These are phyloP conservation scores for Lasiosphaeria hispida DNA, from an alignment of 495 filamentous ascomycete species.

Conservation along the genomic window DNA sequence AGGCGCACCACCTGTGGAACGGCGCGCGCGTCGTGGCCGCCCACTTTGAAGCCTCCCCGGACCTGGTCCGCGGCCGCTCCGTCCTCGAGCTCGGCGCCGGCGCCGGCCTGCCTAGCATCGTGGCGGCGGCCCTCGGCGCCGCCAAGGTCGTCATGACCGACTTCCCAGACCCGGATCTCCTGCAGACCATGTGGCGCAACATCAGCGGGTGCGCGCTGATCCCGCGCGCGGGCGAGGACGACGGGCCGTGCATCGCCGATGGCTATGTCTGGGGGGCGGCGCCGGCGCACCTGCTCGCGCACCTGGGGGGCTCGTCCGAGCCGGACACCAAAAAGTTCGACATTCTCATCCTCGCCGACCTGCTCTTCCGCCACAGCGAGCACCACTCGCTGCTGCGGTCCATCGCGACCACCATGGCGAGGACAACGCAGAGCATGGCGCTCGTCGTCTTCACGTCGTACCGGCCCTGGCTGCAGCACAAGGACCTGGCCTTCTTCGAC, in stretches of 20 bases:
- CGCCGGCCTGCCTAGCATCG: slow-evolving; percentile 78
- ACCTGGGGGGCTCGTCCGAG: slow-evolving; percentile 41
- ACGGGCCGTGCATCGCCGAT: slow-evolving; percentile 39
- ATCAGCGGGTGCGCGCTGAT: slow-evolving; percentile 48
- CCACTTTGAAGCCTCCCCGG: slow-evolving; percentile 68
- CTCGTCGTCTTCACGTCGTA: slow-evolving; percentile 93
- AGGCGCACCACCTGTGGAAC: slow-evolving; percentile 93
- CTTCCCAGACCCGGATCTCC: slow-evolving; percentile 77
- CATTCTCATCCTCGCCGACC: slow-evolving; percentile 77
- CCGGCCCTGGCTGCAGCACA: slow-evolving; percentile 80
- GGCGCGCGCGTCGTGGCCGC: slow-evolving; percentile 69
- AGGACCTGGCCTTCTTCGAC: slow-evolving; percentile 85
- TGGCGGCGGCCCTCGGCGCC: slow-evolving; percentile 70
- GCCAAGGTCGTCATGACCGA: slow-evolving; percentile 75
- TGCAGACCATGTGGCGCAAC: slow-evolving; percentile 73
- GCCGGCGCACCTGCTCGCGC: slow-evolving; percentile 47
- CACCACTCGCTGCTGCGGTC: slow-evolving; percentile 72
- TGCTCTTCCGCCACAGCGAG: slow-evolving; percentile 86
- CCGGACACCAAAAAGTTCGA: slow-evolving; percentile 58
- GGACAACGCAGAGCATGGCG: slow-evolving; percentile 55
- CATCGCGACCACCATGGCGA: slow-evolving; percentile 60
- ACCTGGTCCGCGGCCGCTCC: slow-evolving; percentile 57
- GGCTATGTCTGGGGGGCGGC: slow-evolving; percentile 81
- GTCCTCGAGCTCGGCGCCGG: slow-evolving; percentile 90
- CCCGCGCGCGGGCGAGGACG: slow-evolving; percentile 23